Percentiles rank a stretch among this genome's conserved stretches.
These are phyloP conservation scores for Populus hybrid DNA, from an alignment of 441 rosid species.

Conservation along the genomic window DNA sequence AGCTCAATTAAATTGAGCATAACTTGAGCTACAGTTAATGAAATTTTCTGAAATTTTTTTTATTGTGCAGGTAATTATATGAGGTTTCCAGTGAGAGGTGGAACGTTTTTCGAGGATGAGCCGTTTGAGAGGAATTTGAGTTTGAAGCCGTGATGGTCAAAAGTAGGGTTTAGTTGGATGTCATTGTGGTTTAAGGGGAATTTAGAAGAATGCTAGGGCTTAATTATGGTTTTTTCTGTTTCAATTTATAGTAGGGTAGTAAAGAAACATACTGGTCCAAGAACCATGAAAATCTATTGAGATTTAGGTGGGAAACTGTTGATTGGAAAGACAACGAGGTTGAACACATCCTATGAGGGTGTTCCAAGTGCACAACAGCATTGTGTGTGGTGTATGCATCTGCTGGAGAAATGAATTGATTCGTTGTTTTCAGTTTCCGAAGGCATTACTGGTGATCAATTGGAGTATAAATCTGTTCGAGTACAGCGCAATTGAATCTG, in stretches of 20 bases:
- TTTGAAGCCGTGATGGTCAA: slow-evolving; percentile 50
- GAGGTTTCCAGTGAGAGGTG: slow-evolving; percentile 46
- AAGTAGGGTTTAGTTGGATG: slow-evolving; percentile 28
- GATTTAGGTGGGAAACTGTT: slow-evolving; percentile 18
- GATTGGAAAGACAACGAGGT: slow-evolving; percentile 11
- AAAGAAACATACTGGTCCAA: slow-evolving; percentile 21
- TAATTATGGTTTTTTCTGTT: slow-evolving; percentile 6
- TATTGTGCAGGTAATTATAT: slow-evolving; percentile 33
- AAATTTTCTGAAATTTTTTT: slow-evolving; percentile 29
- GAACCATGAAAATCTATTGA: slow-evolving; percentile 26
- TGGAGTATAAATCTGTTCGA: background rate
- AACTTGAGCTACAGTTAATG: slow-evolving; percentile 27
- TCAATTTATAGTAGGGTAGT: slow-evolving; percentile 22
- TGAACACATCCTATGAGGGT: slow-evolving; percentile 33
- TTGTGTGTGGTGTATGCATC: slow-evolving; percentile 2
- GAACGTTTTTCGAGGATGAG: background rate
- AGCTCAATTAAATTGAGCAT: slow-evolving; percentile 29
- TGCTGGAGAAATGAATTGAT: background rate
- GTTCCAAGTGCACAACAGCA: background rate
- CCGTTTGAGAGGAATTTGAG: slow-evolving; percentile 22
- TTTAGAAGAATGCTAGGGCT: slow-evolving; percentile 23
- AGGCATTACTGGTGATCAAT: background rate
- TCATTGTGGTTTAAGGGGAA: slow-evolving; percentile 21
- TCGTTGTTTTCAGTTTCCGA: background rate
- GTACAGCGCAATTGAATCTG: background rate